A percentile compares a stretch with the other conserved stretches of the same genome.
These are phyloP conservation scores for Calonectria pauciramosa DNA, from an alignment of 2,329 filamentous ascomycete genomes.

Conservation along the genomic window DNA sequence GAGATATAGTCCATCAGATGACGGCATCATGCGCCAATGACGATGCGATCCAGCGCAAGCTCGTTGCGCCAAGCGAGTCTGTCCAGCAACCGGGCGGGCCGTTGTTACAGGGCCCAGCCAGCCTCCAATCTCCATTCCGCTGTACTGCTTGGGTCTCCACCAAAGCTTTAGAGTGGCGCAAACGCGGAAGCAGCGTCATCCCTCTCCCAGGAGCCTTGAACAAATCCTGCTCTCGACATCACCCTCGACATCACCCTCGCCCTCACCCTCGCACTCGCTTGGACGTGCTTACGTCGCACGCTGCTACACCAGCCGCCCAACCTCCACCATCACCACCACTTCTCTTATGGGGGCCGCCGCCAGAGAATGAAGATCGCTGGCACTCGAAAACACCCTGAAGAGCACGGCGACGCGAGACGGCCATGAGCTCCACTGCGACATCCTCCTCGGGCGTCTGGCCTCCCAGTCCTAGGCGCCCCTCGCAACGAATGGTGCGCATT, in stretches of 20 bases:
- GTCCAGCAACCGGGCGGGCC: background rate
- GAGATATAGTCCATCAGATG: background rate
- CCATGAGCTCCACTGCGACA: slow-evolving; percentile 52
- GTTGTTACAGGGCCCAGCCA: background rate
- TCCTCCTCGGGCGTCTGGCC: slow-evolving; percentile 55
- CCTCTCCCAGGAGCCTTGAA: background rate
- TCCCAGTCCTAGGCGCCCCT: slow-evolving; percentile 58
- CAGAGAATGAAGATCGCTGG: slow-evolving; percentile 42
- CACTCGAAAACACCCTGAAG: slow-evolving; percentile 36
- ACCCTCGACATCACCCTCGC: background rate
- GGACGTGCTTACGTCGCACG: background rate
- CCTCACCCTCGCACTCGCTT: background rate
- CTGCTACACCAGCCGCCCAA: background rate
- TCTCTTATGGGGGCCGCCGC: slow-evolving; percentile 35
- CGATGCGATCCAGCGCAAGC: background rate
- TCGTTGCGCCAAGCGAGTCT: background rate
- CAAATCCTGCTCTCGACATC: background rate
- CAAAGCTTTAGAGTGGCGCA: slow-evolving; percentile 16
- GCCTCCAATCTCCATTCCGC: slow-evolving; percentile 17
- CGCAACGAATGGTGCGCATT: slow-evolving; percentile 60
- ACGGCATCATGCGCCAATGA: slow-evolving; percentile 1
- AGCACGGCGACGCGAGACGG: slow-evolving; percentile 55
- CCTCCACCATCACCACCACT: slow-evolving; percentile 11
- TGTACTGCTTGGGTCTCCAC: slow-evolving; percentile 8
- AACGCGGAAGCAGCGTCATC: slow-evolving; percentile 22